Evolutionary conservation across 2,329 filamentous ascomycete species (phyloP), one percentile per base, ranked within the genome.

Genomic region (Cercospora sesami): DNA sequence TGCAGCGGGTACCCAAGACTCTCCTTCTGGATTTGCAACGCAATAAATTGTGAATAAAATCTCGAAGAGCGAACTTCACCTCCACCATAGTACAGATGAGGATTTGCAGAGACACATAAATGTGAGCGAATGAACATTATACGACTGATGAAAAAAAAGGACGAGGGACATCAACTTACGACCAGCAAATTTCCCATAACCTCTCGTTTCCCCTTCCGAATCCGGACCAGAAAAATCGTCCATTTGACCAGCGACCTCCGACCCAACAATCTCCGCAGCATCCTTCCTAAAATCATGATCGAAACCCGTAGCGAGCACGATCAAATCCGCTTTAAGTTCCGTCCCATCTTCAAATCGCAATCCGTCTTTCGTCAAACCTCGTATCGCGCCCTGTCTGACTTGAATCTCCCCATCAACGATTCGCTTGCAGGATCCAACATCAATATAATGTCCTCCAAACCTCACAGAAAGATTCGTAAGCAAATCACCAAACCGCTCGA

Each of bases 41-140:
- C 82, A 42, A 85, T 59, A 33, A 83, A 79, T 30, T 80, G 76
- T 12, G 81, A 82, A 66, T 78, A 81, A 67, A 80, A 95, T 53
- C 83, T 76, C 4, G 77, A 76, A 55, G 81, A 74, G 1, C 78
- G 77, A 9, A 81, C 73, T 63, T 81, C 80, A 0, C 82, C 83
- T 4, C 82, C 83, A 65, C 79, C 78, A 67, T 82, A 84, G 78
- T 80, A 84, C 6, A 85, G 72, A 3, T 78, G 76, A 0, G 77
- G 79, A 69, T 77, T 75, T 80, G 73, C 57, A 2, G 5, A 51
- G 26, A 42, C 26, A 57, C 48, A 21, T 21, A 26, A 2, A 2
- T n/a, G 70, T 72, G 66, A 73, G 66, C 66, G 42, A 18, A 5
- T 26, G 6, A 5, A 16, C 14, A 39, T n/a, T 36, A 6, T 36